A percentile compares a stretch with the other conserved stretches of the same genome.
Conservation (phyloP, 306 rosid genomes). For the Vigna trinervia region DNA sequence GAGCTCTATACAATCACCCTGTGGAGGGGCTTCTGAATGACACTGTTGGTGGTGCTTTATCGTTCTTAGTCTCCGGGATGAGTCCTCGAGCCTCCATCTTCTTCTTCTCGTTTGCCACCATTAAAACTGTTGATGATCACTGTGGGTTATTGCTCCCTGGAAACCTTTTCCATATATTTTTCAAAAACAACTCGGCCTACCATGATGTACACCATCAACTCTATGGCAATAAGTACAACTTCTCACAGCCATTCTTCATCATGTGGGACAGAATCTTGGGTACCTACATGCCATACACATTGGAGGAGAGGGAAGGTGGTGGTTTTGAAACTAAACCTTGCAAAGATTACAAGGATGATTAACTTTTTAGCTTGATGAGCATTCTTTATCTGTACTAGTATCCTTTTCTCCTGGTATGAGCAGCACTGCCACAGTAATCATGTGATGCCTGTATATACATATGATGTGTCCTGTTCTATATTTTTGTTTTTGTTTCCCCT, state of each 20-base stretch:
- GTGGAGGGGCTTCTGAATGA: slow-evolving; percentile 95
- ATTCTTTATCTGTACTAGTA: slow-evolving; percentile 64
- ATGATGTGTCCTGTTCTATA: slow-evolving; percentile 54
- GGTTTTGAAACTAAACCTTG: slow-evolving; percentile 80
- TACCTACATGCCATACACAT: slow-evolving; percentile 86
- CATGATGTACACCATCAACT: slow-evolving; percentile 97
- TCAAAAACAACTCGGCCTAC: slow-evolving; percentile 86
- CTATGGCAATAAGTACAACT: slow-evolving; percentile 92
- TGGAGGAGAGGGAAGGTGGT: slow-evolving; percentile 78
- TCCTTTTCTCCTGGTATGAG: slow-evolving; percentile 50
- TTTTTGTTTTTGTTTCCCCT: slow-evolving; percentile 53
- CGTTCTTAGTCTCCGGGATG: slow-evolving; percentile 92
- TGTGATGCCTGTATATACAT: slow-evolving; percentile 63
- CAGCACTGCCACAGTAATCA: slow-evolving; percentile 53
- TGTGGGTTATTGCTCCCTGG: slow-evolving; percentile 95
- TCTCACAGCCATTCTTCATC: slow-evolving; percentile 93
- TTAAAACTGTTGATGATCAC: slow-evolving; percentile 95
- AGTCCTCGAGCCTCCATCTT: slow-evolving; percentile 85
- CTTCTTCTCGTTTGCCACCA: slow-evolving; percentile 96
- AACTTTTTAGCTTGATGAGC: slow-evolving; percentile 48
- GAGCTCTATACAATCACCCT: slow-evolving; percentile 97
- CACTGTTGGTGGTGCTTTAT: slow-evolving; percentile 90
- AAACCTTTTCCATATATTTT: slow-evolving; percentile 78
- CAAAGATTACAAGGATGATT: slow-evolving; percentile 65
- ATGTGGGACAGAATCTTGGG: slow-evolving; percentile 91